These are phyloP conservation scores for Botrytis tulipae DNA, from an alignment of 2,329 filamentous ascomycete species.

Conservation along the genomic window DNA sequence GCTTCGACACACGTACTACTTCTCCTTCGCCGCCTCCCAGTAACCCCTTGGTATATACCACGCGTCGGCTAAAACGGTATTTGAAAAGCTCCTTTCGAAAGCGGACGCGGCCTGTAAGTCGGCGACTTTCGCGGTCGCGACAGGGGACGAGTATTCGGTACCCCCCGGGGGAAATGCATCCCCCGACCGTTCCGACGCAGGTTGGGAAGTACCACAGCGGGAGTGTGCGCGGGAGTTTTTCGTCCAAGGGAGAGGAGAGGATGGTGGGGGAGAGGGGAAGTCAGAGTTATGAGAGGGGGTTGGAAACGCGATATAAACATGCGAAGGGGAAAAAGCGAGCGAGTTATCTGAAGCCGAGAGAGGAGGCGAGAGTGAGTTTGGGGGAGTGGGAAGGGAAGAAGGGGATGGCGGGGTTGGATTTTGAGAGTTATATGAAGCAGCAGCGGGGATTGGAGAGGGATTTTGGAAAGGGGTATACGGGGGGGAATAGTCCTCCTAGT, in stretches of 20 bases:
- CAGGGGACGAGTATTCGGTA: background rate
- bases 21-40: background rate
- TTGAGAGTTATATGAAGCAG: constrained; percentile 4
- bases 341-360: constrained; percentile 6
- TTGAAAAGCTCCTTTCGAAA: background rate
- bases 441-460: constrained; percentile 10
- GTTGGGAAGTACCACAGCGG: constrained; percentile 11
- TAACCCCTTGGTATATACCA: background rate
- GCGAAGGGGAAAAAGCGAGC: background rate
- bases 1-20: background rate
- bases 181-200: background rate
- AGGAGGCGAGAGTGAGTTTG: background rate
- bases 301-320: constrained; percentile 9
- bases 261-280: background rate
- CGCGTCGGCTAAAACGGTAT: background rate
- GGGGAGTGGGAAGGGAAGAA: background rate
- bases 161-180: background rate
- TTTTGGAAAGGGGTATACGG: background rate
- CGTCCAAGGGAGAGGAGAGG: background rate
- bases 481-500: background rate
- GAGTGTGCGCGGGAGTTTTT: constrained; percentile 5
- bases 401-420: background rate
- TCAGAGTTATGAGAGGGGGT: background rate
- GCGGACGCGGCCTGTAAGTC: background rate
- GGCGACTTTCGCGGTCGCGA: background rate